A percentile compares a stretch with the other conserved stretches of the same genome.
These are phyloP conservation scores for Murraya paniculata DNA, from an alignment of 345 rosid genomes.

Conservation along the genomic window DNA sequence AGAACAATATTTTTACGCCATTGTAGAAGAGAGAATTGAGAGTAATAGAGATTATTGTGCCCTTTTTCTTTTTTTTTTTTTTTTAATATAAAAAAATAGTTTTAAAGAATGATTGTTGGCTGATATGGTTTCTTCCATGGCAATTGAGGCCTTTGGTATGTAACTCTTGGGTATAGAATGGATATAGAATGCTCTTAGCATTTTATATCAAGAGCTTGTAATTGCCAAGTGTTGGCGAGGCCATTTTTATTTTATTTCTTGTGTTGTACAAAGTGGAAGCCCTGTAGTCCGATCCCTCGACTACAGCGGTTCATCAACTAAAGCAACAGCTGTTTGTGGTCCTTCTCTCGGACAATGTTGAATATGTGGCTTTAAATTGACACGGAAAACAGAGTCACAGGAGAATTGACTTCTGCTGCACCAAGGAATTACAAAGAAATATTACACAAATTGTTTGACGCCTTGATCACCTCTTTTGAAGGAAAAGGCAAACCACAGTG, in stretches of 20 bases:
- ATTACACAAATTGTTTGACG: neutral
- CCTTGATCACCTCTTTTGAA: constrained; percentile 31
- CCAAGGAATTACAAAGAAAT: neutral
- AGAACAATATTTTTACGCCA: neutral
- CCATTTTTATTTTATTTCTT: too few species aligned
- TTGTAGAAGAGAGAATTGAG: neutral
- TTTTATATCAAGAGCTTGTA: neutral
- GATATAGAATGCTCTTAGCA: neutral
- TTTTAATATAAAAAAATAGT: too few species aligned
- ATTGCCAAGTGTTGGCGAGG: neutral
- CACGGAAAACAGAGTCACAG: neutral
- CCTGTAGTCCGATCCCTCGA: neutral
- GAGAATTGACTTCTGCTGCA: neutral
- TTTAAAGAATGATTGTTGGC: neutral
- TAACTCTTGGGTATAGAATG: neutral
- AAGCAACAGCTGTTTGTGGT: neutral
- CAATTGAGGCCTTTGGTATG: constrained; percentile 2
- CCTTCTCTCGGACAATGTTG: neutral
- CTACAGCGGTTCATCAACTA: neutral
- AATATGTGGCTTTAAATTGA: neutral
- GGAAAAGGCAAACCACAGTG: constrained; percentile 60
- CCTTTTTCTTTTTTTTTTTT: too few species aligned
- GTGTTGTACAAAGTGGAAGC: too few species aligned
- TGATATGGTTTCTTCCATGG: neutral
- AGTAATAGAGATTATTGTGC: neutral